Percentiles rank a stretch among this genome's conserved stretches.
Conservation (phyloP, 257 asterid genomes). For the Petunia secreta region DNA sequence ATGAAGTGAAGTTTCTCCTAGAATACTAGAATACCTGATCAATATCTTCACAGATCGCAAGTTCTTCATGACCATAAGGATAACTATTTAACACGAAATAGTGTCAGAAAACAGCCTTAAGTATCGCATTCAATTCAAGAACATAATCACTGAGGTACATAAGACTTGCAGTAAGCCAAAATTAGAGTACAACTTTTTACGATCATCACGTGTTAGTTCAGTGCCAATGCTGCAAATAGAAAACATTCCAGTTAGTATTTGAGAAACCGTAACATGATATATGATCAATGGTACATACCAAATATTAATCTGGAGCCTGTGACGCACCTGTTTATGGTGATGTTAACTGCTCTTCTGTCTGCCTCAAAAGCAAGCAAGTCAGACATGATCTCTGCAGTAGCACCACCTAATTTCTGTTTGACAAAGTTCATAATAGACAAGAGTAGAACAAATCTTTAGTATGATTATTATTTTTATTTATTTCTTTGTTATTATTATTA, state of each 20-base stretch:
- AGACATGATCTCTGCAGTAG: slow-evolving; percentile 90
- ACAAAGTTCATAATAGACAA: slow-evolving; percentile 32
- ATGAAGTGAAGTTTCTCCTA: background rate
- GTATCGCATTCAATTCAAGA: background rate
- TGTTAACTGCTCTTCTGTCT: slow-evolving; percentile 92
- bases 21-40: slow-evolving; percentile 72
- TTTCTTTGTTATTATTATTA: too few species aligned
- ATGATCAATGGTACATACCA: background rate
- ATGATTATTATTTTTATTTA: too few species aligned
- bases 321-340: slow-evolving; percentile 80
- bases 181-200: slow-evolving; percentile 82
- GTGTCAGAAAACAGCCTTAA: background rate
- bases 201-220: slow-evolving; percentile 92
- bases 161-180: slow-evolving; percentile 84
- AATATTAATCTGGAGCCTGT: background rate
- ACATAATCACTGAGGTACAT: slow-evolving; percentile 9
- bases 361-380: slow-evolving; percentile 89
- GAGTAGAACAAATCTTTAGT: background rate
- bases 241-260: background rate
- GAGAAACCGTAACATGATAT: background rate
- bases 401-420: slow-evolving; percentile 82
- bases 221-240: slow-evolving; percentile 48
- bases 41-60: slow-evolving; percentile 78
- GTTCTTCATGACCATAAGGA: slow-evolving; percentile 94
- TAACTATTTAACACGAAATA: slow-evolving; percentile 46